Conservation (phyloP, 2,329 filamentous ascomycete genomes). For the Beauveria varroae region DNA sequence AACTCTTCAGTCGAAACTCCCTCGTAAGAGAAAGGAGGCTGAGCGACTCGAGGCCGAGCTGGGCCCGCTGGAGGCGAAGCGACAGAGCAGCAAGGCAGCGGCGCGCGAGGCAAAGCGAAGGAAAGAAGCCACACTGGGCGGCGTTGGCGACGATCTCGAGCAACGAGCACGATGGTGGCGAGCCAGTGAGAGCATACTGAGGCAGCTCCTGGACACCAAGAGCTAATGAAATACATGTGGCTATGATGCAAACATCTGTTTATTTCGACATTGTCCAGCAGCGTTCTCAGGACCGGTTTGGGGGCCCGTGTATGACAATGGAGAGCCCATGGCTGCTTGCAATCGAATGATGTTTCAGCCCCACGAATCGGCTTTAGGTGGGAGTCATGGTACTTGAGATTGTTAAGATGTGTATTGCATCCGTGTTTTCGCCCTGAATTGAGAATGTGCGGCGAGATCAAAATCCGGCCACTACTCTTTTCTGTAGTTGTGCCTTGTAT, state of each 20-base stretch:
- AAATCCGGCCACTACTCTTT: neutral
- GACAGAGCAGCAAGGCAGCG: constrained; percentile 55
- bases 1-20: constrained; percentile 52
- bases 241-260: neutral
- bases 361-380: neutral
- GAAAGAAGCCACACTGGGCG: constrained; percentile 58
- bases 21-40: constrained; percentile 58
- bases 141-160: constrained; percentile 65
- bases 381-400: neutral
- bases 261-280: neutral
- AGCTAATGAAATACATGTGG: constrained; percentile 22
- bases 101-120: constrained; percentile 64
- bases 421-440: neutral
- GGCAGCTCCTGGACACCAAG: constrained; percentile 53
- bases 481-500: neutral
- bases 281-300: neutral
- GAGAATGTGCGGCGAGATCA: neutral
- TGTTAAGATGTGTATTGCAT: neutral
- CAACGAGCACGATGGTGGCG: constrained; percentile 69
- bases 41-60: constrained; percentile 62
- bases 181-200: constrained; percentile 57
- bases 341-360: neutral
- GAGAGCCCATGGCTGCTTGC: neutral
- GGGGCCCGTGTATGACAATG: neutral
- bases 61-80: constrained; percentile 58